Evolutionary conservation across 2,329 filamentous ascomycete species (phyloP), one percentile per base, ranked within the genome.

Genomic region (Fusarium metavorans): DNA sequence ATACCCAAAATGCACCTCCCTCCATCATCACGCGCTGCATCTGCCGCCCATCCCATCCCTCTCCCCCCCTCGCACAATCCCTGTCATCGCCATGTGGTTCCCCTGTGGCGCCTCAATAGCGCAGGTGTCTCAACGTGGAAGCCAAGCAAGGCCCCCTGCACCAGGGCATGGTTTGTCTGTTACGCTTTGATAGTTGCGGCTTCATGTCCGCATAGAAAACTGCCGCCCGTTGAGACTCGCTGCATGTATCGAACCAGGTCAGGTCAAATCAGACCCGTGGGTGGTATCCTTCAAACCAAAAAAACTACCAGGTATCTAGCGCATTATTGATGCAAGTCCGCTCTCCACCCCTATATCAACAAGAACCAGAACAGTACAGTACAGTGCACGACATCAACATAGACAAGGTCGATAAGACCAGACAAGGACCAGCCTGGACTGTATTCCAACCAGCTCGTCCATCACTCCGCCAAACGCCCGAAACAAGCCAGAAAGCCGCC

Each of bases 261-360:
- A n/a, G 35, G 35, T 18, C 35, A 37, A 37, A 50, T 64, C 8
- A 67, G 14, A 50, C 34, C 62, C 72, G 27, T 48, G 14, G 43
- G 62, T 75, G 72, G 72, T 75, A 75, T 75, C 72, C 64, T 59
- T 64, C 41, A 66, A 74, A 74, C 71, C 68, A 39, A 64, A 75
- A 75, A 30, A 74, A 62, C 43, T 69, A 64, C 72, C 66, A 73
- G 72, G 72, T 75, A 75, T 75, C 72, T 75, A 70, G 60, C 43
- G 59, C 60, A 41, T 67, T 65, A 43, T 57, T 23, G 35, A 50
- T 59, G 57, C 43, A 71, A 68, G 64, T 62, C 58, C 52, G 43
- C 67, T 50, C 59, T 64, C 73, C 43, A 18, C 43, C 8, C 10
- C 52, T 64, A 66, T 69, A 72, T 72, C 64, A 52, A 68, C 57